Conservation (phyloP, 768 basidiomycete species). For the Boletus subparvulus region DNA sequence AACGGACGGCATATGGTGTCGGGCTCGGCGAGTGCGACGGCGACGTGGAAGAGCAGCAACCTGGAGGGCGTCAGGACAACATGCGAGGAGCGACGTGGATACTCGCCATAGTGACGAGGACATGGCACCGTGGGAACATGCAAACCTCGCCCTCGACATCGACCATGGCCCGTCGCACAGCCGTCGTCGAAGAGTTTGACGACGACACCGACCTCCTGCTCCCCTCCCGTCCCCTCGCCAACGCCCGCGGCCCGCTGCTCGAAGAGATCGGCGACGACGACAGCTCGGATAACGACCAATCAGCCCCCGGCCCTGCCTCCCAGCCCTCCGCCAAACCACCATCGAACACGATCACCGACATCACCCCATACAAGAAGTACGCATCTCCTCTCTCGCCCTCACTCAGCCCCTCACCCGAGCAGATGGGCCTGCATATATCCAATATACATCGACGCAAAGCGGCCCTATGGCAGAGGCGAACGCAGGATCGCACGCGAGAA, state of each 20-base stretch:
- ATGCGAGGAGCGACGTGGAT: background rate
- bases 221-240: slow-evolving; percentile 64
- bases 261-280: slow-evolving; percentile 65
- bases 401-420: slow-evolving; percentile 8
- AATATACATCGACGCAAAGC: slow-evolving; percentile 95
- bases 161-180: slow-evolving; percentile 68
- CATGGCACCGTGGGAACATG: slow-evolving; percentile 28
- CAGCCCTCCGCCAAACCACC: slow-evolving; percentile 36
- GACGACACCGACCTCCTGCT: slow-evolving; percentile 92
- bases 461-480: slow-evolving; percentile 78
- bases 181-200: slow-evolving; percentile 80
- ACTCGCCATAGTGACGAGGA: slow-evolving; percentile 9
- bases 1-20: slow-evolving; percentile 48
- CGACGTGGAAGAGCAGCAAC: slow-evolving; percentile 10
- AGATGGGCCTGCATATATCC: slow-evolving; percentile 98
- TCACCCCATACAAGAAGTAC: slow-evolving; percentile 82
- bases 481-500: slow-evolving; percentile 78
- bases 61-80: slow-evolving; percentile 5
- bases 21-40: slow-evolving; percentile 4
- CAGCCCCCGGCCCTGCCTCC: slow-evolving; percentile 56
- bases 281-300: slow-evolving; percentile 31
- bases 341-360: slow-evolving; percentile 56
- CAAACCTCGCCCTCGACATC: slow-evolving; percentile 4
- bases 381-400: slow-evolving; percentile 24
- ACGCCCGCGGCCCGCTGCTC: slow-evolving; percentile 71